These are phyloP conservation scores for Emergomyces pasteurianus DNA, from an alignment of 2,329 filamentous ascomycete species.

Conservation along the genomic window DNA sequence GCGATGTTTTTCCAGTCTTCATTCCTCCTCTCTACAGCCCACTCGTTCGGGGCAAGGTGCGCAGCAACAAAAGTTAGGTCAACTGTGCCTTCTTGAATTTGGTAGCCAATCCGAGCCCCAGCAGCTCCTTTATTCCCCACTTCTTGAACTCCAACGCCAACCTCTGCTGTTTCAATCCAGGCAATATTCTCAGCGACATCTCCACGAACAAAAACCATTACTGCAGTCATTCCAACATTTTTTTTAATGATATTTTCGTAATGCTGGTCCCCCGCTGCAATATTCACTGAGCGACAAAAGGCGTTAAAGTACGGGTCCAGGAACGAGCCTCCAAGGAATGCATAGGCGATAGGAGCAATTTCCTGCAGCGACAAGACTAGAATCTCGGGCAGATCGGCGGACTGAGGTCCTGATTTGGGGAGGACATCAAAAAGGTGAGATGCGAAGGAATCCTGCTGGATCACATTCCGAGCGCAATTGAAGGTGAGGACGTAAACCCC, in stretches of 20 bases:
- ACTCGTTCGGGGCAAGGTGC: conserved; percentile 82
- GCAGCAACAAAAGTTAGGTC: conserved; percentile 77
- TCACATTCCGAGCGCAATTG: conserved; percentile 66
- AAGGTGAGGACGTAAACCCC: conserved; percentile 74
- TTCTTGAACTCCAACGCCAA: conserved; percentile 71
- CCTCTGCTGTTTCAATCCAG: conserved; percentile 62
- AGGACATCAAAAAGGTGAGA: conserved; percentile 55
- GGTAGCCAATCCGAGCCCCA: conserved; percentile 58
- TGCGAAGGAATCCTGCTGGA: conserved; percentile 60
- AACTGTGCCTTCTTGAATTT: conserved; percentile 36
- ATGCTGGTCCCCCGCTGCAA: conserved; percentile 41
- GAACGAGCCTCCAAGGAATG: conserved; percentile 75
- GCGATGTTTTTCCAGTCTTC: conserved; percentile 81
- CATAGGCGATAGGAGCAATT: conserved; percentile 68
- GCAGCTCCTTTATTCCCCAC: conserved; percentile 97
- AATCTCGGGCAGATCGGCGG: conserved; percentile 49
- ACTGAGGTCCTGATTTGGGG: conserved; percentile 32
- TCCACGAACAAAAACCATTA: conserved; percentile 70
- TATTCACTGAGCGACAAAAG: conserved; percentile 59
- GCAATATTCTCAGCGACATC: conserved; percentile 45
- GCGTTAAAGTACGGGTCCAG: conserved; percentile 63
- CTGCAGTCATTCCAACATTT: conserved; percentile 79
- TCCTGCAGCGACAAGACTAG: conserved; percentile 69
- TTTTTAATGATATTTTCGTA: conserved; percentile 61
- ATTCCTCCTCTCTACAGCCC: conserved; percentile 62